Conservation (phyloP, 2,329 filamentous ascomycete species). For the Diaporthe sp. region DNA sequence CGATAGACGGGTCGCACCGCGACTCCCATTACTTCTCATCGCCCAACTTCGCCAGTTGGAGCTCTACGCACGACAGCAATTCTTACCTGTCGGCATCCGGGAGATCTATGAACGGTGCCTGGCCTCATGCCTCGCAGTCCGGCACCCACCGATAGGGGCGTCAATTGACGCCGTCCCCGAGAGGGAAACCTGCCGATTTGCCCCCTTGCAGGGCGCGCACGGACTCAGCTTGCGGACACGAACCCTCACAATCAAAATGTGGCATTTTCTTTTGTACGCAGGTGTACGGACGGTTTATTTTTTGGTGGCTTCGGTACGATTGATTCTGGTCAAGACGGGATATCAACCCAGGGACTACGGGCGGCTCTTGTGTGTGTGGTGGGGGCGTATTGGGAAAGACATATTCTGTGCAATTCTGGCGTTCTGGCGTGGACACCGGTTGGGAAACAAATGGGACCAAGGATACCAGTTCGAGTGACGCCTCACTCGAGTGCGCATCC, state of each 20-base stretch:
- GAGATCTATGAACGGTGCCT: constrained; percentile 32
- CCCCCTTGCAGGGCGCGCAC: neutral
- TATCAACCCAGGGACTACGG: neutral
- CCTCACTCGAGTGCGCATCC: constrained; percentile 32
- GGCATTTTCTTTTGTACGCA: constrained; percentile 10
- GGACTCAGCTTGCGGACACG: no score
- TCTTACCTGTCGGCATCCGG: constrained; percentile 32
- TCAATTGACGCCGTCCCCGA: neutral
- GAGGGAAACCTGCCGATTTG: no score
- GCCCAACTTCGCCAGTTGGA: constrained; percentile 32
- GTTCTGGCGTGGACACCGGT: constrained; percentile 35
- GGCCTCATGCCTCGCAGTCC: constrained; percentile 33
- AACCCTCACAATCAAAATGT: neutral
- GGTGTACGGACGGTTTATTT: neutral
- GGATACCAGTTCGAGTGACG: constrained; percentile 35
- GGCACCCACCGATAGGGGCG: constrained; percentile 6
- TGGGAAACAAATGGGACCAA: constrained; percentile 23
- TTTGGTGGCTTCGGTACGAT: neutral
- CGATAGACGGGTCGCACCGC: constrained; percentile 33
- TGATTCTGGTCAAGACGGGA: neutral
- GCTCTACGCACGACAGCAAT: constrained; percentile 15
- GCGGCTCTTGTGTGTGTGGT: neutral
- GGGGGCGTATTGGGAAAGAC: constrained; percentile 9
- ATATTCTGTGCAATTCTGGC: constrained; percentile 26
- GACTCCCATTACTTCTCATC: constrained; percentile 34